A percentile compares a stretch with the other conserved stretches of the same genome.
These are phyloP conservation scores for Phialophora verrucosa DNA, from an alignment of 2,329 filamentous ascomycete genomes.

Conservation along the genomic window DNA sequence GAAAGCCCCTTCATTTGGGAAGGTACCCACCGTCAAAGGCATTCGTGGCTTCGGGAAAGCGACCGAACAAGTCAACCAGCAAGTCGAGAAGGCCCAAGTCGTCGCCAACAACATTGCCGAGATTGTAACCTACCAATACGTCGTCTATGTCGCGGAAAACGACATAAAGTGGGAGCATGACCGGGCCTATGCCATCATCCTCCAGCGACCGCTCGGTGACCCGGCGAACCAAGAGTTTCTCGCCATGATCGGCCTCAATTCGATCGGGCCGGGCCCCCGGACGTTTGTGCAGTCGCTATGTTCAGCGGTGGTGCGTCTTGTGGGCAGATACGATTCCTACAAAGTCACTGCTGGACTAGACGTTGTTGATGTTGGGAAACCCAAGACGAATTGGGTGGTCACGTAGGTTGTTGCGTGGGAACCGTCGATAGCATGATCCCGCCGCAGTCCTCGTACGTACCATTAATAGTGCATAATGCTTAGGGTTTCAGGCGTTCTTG, in stretches of 20 bases:
- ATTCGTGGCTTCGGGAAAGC: constrained; percentile 1
- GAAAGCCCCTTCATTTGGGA: constrained; percentile 6
- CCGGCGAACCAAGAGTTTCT: not conserved
- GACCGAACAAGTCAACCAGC: not conserved
- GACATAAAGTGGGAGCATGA: constrained; percentile 1
- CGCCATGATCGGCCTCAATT: constrained; percentile 7
- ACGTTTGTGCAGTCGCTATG: constrained; percentile 7
- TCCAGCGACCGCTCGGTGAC: constrained; percentile 1
- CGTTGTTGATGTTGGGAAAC: not conserved
- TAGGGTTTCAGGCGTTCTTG: not conserved
- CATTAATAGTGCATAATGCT: not conserved
- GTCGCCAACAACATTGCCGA: not conserved
- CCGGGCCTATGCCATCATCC: constrained; percentile 9
- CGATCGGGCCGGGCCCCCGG: not conserved
- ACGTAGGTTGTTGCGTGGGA: not conserved
- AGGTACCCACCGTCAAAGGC: not conserved
- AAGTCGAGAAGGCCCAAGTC: not conserved
- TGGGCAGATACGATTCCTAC: not conserved
- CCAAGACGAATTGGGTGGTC: constrained; percentile 5
- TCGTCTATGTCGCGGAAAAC: constrained; percentile 1
- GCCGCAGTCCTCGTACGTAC: not conserved
- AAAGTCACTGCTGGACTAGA: constrained; percentile 6
- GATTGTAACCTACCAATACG: constrained; percentile 5
- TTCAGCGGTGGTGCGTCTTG: constrained; percentile 1
- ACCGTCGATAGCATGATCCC: not conserved